A percentile compares a stretch with the other conserved stretches of the same genome.
phyloP scores from a whole-genome alignment of 345 rosid species.

The Sapria himalayana region DNA sequence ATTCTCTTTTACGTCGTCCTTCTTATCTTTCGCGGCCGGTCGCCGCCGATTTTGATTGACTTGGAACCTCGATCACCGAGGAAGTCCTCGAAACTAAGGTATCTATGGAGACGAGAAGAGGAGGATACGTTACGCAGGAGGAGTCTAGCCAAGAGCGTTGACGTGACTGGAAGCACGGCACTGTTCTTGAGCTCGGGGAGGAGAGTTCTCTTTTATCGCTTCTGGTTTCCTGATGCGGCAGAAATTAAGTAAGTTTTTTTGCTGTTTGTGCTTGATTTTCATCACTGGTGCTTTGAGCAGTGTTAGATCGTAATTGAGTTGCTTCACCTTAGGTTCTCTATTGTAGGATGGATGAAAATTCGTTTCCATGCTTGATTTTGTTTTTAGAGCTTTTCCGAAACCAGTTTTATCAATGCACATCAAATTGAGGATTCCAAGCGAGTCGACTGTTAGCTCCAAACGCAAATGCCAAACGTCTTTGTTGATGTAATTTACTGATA shows the following conservation, averaged over 20 bases:
- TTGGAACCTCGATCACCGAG: conserved; percentile 10
- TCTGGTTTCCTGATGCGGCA: conserved; percentile 58
- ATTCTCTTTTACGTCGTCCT: conserved; percentile 33
- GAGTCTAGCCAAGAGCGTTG: conserved; percentile 53
- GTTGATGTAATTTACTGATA: too few species aligned
- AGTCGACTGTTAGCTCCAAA: too few species aligned
- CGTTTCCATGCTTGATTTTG: too few species aligned
- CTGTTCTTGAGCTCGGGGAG: conserved; percentile 43
- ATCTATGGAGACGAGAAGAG: conserved; percentile 50
- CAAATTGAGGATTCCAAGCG: too few species aligned
- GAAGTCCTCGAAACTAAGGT: conserved; percentile 23
- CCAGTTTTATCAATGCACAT: too few species aligned
- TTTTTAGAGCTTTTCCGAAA: too few species aligned
- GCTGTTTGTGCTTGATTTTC: conserved; percentile 1
- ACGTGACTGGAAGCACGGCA: conserved; percentile 29
- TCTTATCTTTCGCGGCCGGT: conserved; percentile 44
- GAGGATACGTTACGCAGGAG: conserved; percentile 74
- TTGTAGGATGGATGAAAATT: too few species aligned
- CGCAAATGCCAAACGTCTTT: too few species aligned
- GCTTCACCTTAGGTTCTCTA: too few species aligned
- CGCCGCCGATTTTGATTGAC: conserved; percentile 7
- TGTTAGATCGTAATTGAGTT: too few species aligned
- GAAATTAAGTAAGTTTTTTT: conserved; percentile 29
- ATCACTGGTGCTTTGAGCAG: too few species aligned
- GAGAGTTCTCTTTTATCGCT: conserved; percentile 64